Base-by-base conservation (phyloP, 1,284 basidiomycete genomes). In the Ustilago crameri region DNA sequence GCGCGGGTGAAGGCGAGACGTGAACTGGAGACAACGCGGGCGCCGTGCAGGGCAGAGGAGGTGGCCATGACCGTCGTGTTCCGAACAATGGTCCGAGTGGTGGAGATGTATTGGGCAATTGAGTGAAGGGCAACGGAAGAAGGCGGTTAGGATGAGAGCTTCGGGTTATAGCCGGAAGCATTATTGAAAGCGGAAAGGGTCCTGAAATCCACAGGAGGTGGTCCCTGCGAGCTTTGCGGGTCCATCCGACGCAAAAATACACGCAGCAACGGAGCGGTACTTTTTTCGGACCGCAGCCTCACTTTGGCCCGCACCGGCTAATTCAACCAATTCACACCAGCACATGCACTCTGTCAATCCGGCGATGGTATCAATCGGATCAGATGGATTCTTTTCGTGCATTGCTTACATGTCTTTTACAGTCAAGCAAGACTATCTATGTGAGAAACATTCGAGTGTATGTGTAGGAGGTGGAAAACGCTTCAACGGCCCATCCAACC, bases 401-500 rank as follows among this genome's bases (percentile, higher is more conserved):
- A 30, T 30, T 30, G 30, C 30, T n/a, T n/a, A n/a, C n/a, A n/a
- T n/a, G n/a, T n/a, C n/a, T n/a, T n/a, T n/a, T 30, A 30, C 30
- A 30, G 30, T 30, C 12, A 30, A 30, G 30, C 30, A 30, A 30
- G 30, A 7, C 30, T 30, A 30, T 37, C 35, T 49, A 35, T 23
- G 14, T 10, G 20, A 23, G 9, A 30, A 34, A 3, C 44, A 47
- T 34, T 22, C 10, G 5, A 35, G 17, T 30, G 30, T 23, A 27
- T 34, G 24, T 34, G 14, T n/a, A 9, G n/a, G 5, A 17, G 5
- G 35, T 37, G 35, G n/a, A 37, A 17, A n/a, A 37, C n/a, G 15
- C 3, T 24, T 62, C 51, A 75, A 48, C 74, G 70, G 15, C 74
- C 74, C 74, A 75, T 75, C 74, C 74, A 75, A 17, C 74, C 83